phyloP scores from a whole-genome alignment of 176 grass and related monocot genomes.

The Avena insularis region DNA sequence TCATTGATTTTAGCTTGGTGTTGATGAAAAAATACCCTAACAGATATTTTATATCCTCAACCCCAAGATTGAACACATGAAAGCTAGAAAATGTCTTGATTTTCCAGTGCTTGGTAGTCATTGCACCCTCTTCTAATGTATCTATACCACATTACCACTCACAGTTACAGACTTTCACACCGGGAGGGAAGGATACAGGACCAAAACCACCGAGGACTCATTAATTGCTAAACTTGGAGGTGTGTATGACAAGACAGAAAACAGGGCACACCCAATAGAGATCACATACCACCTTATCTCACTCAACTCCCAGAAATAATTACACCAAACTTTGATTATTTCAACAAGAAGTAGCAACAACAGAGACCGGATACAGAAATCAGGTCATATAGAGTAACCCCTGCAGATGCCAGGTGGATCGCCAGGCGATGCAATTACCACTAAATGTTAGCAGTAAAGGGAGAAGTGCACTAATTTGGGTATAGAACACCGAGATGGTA shows the following conservation, averaged over 20 bases:
- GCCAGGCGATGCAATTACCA: too few species aligned
- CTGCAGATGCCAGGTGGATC: too few species aligned
- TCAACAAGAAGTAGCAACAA: background rate
- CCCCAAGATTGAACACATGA: slow-evolving; percentile 8
- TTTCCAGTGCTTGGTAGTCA: slow-evolving; percentile 2
- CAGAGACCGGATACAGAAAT: slow-evolving; percentile 22
- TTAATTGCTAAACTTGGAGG: background rate
- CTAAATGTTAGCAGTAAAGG: too few species aligned
- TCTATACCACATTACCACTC: background rate
- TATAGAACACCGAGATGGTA: too few species aligned
- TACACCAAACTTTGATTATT: slow-evolving; percentile 17
- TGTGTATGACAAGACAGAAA: background rate
- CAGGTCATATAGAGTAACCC: background rate
- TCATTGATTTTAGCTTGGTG: too few species aligned
- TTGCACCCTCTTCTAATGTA: background rate
- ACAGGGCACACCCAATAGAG: background rate
- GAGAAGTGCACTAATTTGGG: too few species aligned
- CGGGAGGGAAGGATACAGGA: background rate
- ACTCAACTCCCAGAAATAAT: background rate
- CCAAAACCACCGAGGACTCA: background rate
- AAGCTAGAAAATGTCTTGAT: background rate
- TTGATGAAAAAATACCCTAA: too few species aligned
- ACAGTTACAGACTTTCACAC: background rate
- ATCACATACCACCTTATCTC: background rate
- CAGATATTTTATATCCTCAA: too few species aligned